Evolutionary conservation across 805 yeast genomes (phyloP), one percentile per base, ranked within the genome.

Genomic region (Brettanomyces sp.): DNA sequence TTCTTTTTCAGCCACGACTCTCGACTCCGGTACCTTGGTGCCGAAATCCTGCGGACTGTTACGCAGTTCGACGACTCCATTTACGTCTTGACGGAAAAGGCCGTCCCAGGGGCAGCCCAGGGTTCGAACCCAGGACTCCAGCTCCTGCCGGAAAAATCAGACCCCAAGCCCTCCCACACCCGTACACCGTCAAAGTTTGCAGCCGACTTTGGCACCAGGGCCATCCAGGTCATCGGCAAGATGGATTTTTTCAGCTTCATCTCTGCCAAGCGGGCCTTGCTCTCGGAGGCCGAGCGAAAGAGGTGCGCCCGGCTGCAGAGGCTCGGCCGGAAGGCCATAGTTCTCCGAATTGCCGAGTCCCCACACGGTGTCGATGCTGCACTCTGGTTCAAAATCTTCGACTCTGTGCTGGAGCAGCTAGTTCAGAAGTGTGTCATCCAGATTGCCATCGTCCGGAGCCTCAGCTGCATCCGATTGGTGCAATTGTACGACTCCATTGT

Each of bases 361-460:
- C 95, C 85, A 48, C 85, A 90, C 57, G 97, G 98, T 1, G 90
- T 93, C 8, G 99, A 93, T 65, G 81, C 95, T 1, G 95, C 98
- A 0, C 67, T 93, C n/a, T 93, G 99, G 99, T 83, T 91, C 56
- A 76, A 95, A 49, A 75, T 83, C 1, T 89, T 85, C 55, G 97
- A 97, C 2, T 76, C 74, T 35, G 66, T 93, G 2, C 65, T 93
- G 38, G 79, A 75, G 33, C 70, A 79, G 1, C 79, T 93, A 48
- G 88, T 86, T 49, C 85, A 79, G 49, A 74, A 73, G 42, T 89
- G 95, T 56, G 98, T 99, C 0, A 82, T 91, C 58, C 91, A 96
- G 0, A 88, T 91, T 63, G 99, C 98, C 0, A 69, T 93, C 47
- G 88, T 96, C 51, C 76, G 99, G 7, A 84, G 95, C 3, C 82